phyloP scores from a whole-genome alignment of 2,329 filamentous ascomycete species.

The Aspergillus versicolor region DNA sequence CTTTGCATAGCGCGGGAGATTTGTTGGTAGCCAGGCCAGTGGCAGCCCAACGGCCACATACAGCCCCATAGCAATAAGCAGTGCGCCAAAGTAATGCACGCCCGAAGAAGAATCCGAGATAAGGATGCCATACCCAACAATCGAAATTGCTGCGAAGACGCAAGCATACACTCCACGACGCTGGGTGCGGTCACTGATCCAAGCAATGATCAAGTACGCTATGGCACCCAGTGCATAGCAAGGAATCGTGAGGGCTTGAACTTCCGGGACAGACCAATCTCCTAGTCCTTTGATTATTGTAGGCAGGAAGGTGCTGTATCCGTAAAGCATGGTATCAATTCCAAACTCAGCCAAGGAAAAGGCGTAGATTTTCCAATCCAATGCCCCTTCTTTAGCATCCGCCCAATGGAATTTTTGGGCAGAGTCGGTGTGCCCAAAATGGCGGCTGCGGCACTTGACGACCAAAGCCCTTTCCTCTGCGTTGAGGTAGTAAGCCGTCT shows the following conservation, averaged over 20 bases:
- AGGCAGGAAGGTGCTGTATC: slow-evolving; percentile 74
- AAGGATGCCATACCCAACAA: slow-evolving; percentile 68
- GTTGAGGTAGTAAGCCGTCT: slow-evolving; percentile 61
- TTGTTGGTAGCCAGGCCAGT: slow-evolving; percentile 61
- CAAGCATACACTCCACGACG: slow-evolving; percentile 65
- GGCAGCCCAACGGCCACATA: slow-evolving; percentile 61
- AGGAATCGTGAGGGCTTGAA: slow-evolving; percentile 75
- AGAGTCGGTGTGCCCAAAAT: slow-evolving; percentile 50
- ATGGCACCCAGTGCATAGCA: slow-evolving; percentile 73
- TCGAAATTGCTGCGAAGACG: slow-evolving; percentile 61
- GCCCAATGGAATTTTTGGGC: slow-evolving; percentile 57
- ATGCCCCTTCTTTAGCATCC: slow-evolving; percentile 66
- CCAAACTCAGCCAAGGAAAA: slow-evolving; percentile 72
- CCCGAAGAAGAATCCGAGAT: slow-evolving; percentile 60
- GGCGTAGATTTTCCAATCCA: slow-evolving; percentile 73
- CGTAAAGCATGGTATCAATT: slow-evolving; percentile 74
- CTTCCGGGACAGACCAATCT: slow-evolving; percentile 60
- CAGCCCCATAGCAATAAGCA: slow-evolving; percentile 71
- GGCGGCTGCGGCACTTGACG: slow-evolving; percentile 47
- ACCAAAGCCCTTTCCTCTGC: slow-evolving; percentile 61
- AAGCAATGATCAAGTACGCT: slow-evolving; percentile 65
- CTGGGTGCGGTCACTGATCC: slow-evolving; percentile 67
- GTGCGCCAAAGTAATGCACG: slow-evolving; percentile 73
- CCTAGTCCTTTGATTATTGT: slow-evolving; percentile 74
- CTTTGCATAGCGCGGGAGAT: slow-evolving; percentile 73